These are phyloP conservation scores for Suhomyces xylopsoci DNA, from an alignment of 805 yeast genomes.

Conservation along the genomic window DNA sequence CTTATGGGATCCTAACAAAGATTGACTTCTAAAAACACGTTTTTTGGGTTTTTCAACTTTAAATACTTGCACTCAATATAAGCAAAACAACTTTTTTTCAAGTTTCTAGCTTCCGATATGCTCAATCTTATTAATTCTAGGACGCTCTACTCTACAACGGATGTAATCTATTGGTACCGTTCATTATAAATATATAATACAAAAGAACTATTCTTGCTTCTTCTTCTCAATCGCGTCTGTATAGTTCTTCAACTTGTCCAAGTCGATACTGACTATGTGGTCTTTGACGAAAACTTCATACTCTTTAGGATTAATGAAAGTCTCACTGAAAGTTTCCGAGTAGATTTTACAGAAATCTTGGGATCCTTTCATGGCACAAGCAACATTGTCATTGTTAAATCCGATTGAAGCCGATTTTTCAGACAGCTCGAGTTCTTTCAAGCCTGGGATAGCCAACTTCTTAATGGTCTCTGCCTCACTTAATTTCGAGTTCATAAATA, in stretches of 20 bases:
- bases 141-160: neutral
- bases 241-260: neutral
- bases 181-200: neutral
- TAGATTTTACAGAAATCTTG: constrained; percentile 11
- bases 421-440: neutral
- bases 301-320: neutral
- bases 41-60: neutral
- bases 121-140: neutral
- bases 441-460: neutral
- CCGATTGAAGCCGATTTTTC: constrained; percentile 3
- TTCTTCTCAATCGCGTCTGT: neutral
- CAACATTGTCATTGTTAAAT: constrained; percentile 12
- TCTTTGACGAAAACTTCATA: constrained; percentile 4
- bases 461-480: neutral
- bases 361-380: constrained; percentile 14
- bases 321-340: constrained; percentile 6
- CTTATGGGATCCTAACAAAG: neutral
- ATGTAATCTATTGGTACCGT: neutral
- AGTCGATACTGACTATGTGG: neutral
- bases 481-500: neutral
- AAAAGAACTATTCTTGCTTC: neutral
- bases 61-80: neutral
- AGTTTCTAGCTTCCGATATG: no score
- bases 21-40: neutral
- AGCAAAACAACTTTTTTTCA: no score